phyloP scores from a whole-genome alignment of 495 filamentous ascomycete genomes.

The Penicillium salamii region DNA sequence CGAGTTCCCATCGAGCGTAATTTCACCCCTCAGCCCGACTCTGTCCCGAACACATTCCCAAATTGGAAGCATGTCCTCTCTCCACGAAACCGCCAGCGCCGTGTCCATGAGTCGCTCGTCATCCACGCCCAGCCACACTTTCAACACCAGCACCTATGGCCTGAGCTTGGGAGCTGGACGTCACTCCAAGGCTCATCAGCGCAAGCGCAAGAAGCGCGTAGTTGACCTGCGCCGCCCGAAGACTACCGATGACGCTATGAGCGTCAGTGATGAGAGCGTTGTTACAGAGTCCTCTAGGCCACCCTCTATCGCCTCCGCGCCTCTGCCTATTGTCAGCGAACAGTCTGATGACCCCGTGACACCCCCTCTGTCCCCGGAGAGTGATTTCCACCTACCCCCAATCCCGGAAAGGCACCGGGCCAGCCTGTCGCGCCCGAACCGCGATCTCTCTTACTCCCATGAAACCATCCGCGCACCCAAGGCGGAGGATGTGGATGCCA shows the following conservation, averaged over 20 bases:
- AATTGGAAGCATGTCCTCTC: constrained; percentile 54
- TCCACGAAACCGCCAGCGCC: constrained; percentile 48
- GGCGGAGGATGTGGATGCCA: constrained; percentile 34
- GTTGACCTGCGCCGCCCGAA: constrained; percentile 78
- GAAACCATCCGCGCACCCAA: constrained; percentile 22
- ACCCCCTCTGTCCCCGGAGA: constrained; percentile 39
- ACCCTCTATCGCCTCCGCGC: constrained; percentile 42
- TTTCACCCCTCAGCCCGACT: constrained; percentile 48
- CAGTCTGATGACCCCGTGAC: constrained; percentile 46
- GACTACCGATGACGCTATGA: constrained; percentile 53
- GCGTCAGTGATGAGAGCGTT: constrained; percentile 49
- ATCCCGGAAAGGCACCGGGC: constrained; percentile 40
- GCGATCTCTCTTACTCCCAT: constrained; percentile 29
- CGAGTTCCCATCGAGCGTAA: constrained; percentile 56
- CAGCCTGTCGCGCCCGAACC: constrained; percentile 30
- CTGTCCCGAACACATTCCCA: constrained; percentile 62
- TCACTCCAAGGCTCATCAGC: constrained; percentile 61
- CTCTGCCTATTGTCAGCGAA: constrained; percentile 40
- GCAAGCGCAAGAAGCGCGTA: constrained; percentile 89
- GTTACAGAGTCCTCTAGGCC: constrained; percentile 38
- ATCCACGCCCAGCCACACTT: constrained; percentile 30
- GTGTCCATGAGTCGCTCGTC: constrained; percentile 32
- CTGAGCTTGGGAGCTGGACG: constrained; percentile 62
- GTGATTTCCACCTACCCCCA: constrained; percentile 30
- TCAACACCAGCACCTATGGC: constrained; percentile 50